These are phyloP conservation scores for Debaryomyces udenii DNA, from an alignment of 1,139 yeast genomes.

Conservation along the genomic window DNA sequence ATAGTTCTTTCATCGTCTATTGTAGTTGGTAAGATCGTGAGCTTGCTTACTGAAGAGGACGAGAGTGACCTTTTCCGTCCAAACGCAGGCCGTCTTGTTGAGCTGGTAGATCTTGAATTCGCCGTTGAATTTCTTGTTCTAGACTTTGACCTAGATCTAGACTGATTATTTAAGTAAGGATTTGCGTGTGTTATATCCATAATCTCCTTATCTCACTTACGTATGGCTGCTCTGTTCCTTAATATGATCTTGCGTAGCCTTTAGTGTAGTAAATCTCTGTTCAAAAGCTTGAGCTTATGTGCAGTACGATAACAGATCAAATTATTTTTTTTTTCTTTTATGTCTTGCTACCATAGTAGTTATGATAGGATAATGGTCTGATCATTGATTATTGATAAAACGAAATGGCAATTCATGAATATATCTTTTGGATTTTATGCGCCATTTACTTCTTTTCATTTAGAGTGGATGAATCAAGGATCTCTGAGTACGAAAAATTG, in stretches of 20 bases:
- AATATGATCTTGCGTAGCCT: constrained; percentile 4
- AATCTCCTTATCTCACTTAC: neutral
- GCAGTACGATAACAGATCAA: constrained; percentile 2
- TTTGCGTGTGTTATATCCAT: constrained; percentile 8
- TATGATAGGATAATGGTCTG: too few relatives aligned
- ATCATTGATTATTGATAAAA: too few relatives aligned
- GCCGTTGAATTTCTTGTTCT: constrained; percentile 40
- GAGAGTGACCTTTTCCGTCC: constrained; percentile 35
- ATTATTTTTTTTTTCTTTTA: neutral
- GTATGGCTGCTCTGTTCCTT: neutral
- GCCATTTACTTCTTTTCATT: too few relatives aligned
- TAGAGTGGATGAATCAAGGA: constrained; percentile 19
- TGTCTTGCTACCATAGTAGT: too few relatives aligned
- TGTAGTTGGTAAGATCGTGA: constrained; percentile 32
- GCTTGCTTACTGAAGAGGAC: constrained; percentile 28
- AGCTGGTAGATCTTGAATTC: constrained; percentile 39
- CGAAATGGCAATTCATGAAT: too few relatives aligned
- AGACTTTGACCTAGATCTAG: constrained; percentile 42
- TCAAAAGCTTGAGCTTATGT: neutral
- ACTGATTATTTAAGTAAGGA: constrained; percentile 5
- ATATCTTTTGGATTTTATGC: too few relatives aligned
- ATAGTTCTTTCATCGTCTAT: constrained; percentile 34
- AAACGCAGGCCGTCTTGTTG: constrained; percentile 41
- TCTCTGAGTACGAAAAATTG: constrained; percentile 23
- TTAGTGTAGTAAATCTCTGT: neutral